Evolutionary conservation across 2,329 filamentous ascomycete genomes (phyloP).

Genomic region (Colletotrichum aenigma): DNA sequence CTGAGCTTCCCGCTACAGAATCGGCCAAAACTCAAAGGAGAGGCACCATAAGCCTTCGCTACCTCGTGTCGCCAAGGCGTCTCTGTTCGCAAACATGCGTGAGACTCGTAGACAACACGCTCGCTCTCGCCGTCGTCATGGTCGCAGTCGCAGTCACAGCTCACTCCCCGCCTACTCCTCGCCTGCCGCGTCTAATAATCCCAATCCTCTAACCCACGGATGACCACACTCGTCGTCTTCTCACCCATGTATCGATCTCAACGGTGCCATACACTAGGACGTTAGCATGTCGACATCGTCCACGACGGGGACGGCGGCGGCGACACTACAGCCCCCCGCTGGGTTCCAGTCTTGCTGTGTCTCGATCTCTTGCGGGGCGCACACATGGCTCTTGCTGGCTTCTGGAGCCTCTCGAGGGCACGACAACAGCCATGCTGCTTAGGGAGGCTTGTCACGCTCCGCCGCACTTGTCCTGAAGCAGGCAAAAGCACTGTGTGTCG

Average conservation of each 20-base stretch:
- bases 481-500: constrained; percentile 12
- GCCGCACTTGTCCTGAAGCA: constrained; percentile 13
- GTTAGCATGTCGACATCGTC: background rate
- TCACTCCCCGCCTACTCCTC: background rate
- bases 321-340: background rate
- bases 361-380: background rate
- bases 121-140: background rate
- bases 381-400: background rate
- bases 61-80: background rate
- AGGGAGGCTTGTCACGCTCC: constrained; percentile 6
- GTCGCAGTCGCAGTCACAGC: background rate
- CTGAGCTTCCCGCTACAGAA: constrained; percentile 6
- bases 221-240: background rate
- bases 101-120: background rate
- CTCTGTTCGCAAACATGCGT: background rate
- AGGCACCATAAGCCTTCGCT: background rate
- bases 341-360: background rate
- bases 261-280: background rate
- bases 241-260: background rate
- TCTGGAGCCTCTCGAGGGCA: background rate
- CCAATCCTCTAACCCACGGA: background rate
- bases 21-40: constrained; percentile 1
- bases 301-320: background rate
- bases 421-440: constrained; percentile 6
- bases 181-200: background rate